Conservation (phyloP, 176 grass and related monocot species). For the Carex parvula region DNA sequence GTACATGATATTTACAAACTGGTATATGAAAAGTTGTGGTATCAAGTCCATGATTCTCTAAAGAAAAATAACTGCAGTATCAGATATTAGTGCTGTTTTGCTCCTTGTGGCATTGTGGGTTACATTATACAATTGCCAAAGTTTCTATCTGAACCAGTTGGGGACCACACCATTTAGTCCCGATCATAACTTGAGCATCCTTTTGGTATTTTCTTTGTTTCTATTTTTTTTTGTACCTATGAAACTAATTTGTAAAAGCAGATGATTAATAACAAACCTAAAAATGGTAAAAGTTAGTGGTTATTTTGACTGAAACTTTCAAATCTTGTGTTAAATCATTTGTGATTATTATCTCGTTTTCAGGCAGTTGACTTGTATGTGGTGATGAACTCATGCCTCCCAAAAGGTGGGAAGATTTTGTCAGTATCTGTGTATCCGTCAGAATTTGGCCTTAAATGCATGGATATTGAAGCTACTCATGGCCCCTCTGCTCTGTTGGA, state of each 20-base stretch:
- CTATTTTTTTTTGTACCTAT: neutral
- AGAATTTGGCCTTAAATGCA: constrained; percentile 81
- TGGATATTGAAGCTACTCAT: constrained; percentile 66
- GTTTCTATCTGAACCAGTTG: neutral
- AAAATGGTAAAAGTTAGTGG: neutral
- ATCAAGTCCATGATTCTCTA: neutral
- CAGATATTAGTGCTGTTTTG: neutral
- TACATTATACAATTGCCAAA: neutral
- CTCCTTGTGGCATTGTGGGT: neutral
- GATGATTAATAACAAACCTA: neutral
- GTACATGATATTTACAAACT: constrained; percentile 29
- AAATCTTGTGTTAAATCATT: neutral
- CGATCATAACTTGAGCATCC: neutral
- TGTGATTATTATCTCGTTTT: constrained; percentile 15
- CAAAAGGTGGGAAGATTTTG: constrained; percentile 59
- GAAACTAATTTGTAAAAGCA: neutral
- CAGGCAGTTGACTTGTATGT: constrained; percentile 89
- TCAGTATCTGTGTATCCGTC: constrained; percentile 74
- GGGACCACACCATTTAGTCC: neutral
- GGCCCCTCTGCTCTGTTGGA: constrained; percentile 59
- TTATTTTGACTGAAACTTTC: neutral
- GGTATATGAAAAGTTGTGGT: neutral
- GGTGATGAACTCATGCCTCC: constrained; percentile 71
- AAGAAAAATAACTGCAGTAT: neutral
- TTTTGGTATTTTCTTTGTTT: neutral